These are phyloP conservation scores for Udeniomyces megalosporus DNA, from an alignment of 768 basidiomycete genomes.

Conservation along the genomic window DNA sequence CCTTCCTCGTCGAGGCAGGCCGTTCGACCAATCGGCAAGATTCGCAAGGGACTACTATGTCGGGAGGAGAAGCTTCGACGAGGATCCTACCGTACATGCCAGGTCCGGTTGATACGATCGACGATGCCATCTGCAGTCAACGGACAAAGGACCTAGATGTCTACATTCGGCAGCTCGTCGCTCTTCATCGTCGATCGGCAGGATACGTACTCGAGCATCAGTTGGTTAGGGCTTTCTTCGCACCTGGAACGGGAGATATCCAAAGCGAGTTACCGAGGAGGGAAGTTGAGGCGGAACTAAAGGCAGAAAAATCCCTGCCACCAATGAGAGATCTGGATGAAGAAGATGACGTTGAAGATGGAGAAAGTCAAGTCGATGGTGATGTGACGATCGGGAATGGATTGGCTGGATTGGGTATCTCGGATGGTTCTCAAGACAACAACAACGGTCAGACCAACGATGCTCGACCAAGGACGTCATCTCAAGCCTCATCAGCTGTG, in stretches of 20 bases:
- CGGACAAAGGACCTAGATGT: slow-evolving; percentile 71
- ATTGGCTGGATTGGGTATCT: no score
- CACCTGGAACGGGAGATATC: slow-evolving; percentile 71
- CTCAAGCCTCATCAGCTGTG: no score
- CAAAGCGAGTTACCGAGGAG: slow-evolving; percentile 44
- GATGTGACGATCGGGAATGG: background rate
- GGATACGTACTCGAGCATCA: slow-evolving; percentile 66
- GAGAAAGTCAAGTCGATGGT: background rate
- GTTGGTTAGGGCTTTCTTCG: slow-evolving; percentile 66
- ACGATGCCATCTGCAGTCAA: slow-evolving; percentile 63
- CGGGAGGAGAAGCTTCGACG: slow-evolving; percentile 27
- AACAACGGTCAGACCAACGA: background rate
- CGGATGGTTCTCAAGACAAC: background rate
- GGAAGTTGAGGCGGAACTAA: slow-evolving; percentile 32
- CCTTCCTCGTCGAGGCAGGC: slow-evolving; percentile 83
- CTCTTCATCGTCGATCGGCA: slow-evolving; percentile 45
- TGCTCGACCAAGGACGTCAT: no score
- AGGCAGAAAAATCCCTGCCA: slow-evolving; percentile 8
- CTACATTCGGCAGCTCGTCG: slow-evolving; percentile 67
- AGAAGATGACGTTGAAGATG: background rate
- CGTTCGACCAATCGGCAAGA: slow-evolving; percentile 28
- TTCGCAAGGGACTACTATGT: background rate
- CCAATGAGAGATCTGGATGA: slow-evolving; percentile 4
- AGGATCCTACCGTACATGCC: slow-evolving; percentile 95
- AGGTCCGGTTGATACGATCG: slow-evolving; percentile 69